A percentile compares a stretch with the other conserved stretches of the same genome.
These are phyloP conservation scores for Mediolabrus comicus DNA, from an alignment of 108 stramenopile genomes.

Conservation along the genomic window DNA sequence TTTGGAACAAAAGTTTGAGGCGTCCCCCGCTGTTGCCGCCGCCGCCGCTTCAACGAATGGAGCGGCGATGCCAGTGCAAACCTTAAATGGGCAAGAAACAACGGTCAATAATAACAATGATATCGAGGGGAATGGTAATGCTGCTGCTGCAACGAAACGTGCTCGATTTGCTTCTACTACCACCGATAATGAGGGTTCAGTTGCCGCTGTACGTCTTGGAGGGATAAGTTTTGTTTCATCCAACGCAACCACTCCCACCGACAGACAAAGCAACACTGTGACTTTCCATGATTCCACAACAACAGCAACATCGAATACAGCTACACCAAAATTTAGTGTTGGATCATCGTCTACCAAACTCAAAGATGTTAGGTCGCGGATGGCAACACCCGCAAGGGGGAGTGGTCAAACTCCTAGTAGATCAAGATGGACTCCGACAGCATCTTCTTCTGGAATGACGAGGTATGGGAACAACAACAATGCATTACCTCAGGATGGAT, in stretches of 20 bases:
- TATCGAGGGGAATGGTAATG: background rate
- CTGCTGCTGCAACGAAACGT: constrained; percentile 1
- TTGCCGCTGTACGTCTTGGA: background rate
- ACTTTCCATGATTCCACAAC: background rate
- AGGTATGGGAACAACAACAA: background rate
- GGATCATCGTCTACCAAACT: background rate
- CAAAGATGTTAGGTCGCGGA: constrained; percentile 6
- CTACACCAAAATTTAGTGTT: background rate
- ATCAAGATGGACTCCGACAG: background rate
- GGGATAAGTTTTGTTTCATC: background rate
- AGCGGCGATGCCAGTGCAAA: background rate
- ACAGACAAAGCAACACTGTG: background rate
- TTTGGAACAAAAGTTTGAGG: constrained; percentile 25
- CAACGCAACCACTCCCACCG: background rate
- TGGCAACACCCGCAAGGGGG: constrained; percentile 1
- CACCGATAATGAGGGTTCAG: background rate
- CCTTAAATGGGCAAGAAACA: background rate
- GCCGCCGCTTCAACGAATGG: background rate
- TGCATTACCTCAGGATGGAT: background rate
- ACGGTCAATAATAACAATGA: background rate
- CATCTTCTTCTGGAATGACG: background rate
- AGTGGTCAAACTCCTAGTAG: constrained; percentile 3
- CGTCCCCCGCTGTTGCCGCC: background rate
- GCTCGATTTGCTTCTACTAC: background rate
- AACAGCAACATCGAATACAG: no score